Conservation (phyloP, 2,329 filamentous ascomycete species). For the Colletotrichum cereale region DNA sequence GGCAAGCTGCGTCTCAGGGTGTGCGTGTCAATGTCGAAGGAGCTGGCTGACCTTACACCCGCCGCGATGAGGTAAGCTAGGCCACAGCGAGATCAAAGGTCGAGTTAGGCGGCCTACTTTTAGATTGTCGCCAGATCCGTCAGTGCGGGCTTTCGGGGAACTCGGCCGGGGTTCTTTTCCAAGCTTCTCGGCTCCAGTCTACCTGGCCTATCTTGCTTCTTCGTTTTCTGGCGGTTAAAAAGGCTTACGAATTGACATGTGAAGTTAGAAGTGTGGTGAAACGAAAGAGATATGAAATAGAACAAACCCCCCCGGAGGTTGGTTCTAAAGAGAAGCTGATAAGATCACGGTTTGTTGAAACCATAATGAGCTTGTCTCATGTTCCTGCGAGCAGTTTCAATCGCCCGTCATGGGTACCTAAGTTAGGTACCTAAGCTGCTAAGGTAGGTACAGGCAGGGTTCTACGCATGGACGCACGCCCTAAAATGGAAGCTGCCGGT, state of each 20-base stretch:
- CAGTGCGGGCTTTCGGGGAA: constrained; percentile 7
- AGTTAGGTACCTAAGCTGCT: constrained; percentile 3
- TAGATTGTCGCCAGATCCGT: constrained; percentile 23
- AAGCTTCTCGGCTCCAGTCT: not conserved
- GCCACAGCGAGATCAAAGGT: constrained; percentile 19
- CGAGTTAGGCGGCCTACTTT: constrained; percentile 22
- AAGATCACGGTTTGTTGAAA: constrained; percentile 16
- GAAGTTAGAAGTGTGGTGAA: not conserved
- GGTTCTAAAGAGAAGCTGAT: not conserved
- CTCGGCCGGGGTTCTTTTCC: not conserved
- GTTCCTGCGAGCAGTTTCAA: constrained; percentile 38
- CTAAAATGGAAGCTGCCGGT: constrained; percentile 24
- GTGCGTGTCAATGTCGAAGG: constrained; percentile 17
- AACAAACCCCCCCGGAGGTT: not conserved
- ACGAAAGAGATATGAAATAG: too few species aligned
- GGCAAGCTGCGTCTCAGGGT: constrained; percentile 14
- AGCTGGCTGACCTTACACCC: constrained; percentile 28
- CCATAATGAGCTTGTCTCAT: constrained; percentile 33
- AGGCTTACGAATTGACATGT: not conserved
- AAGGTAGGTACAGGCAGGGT: constrained; percentile 19
- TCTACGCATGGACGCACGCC: constrained; percentile 24
- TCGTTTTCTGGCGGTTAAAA: not conserved
- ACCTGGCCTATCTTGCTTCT: not conserved
- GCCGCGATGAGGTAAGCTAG: constrained; percentile 39
- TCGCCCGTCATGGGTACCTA: constrained; percentile 19